Conservation (phyloP, 1,284 basidiomycete genomes). For the Ceratobasidium sp. region DNA sequence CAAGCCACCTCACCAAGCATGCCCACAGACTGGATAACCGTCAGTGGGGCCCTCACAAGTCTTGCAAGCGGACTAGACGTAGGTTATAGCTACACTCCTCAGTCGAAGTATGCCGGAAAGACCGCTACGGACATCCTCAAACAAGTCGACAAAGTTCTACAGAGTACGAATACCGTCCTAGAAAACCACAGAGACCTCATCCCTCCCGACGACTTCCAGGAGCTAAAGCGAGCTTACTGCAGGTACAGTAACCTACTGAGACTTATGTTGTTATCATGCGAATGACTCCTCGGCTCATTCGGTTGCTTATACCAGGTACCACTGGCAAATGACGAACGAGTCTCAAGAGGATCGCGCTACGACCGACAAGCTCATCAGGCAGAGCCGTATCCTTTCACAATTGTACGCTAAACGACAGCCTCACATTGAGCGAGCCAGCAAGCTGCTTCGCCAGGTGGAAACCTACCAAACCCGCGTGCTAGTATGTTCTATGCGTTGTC, state of each 20-base stretch:
- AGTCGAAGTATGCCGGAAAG: not conserved
- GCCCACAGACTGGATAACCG: not conserved
- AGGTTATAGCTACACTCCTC: not conserved
- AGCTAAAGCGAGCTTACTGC: conserved; percentile 5
- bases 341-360: conserved; percentile 17
- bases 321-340: conserved; percentile 33
- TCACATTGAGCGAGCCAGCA: not conserved
- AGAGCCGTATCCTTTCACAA: conserved; percentile 19
- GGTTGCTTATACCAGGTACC: not conserved
- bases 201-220: not conserved
- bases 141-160: not conserved
- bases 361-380: conserved; percentile 8
- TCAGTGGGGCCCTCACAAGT: not conserved
- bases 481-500: not conserved
- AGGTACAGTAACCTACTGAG: not conserved
- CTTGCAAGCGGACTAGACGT: not conserved
- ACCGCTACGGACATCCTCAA: not conserved
- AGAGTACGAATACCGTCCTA: not conserved
- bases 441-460: conserved; percentile 1
- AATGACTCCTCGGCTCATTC: too few relatives aligned
- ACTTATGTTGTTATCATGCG: not conserved
- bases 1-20: not conserved
- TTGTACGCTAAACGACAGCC: conserved; percentile 5
- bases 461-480: conserved; percentile 2
- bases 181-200: not conserved